Evolutionary conservation across 768 basidiomycete genomes (phyloP), one percentile per base, ranked within the genome.

Genomic region (Pleurotus giganteus): DNA sequence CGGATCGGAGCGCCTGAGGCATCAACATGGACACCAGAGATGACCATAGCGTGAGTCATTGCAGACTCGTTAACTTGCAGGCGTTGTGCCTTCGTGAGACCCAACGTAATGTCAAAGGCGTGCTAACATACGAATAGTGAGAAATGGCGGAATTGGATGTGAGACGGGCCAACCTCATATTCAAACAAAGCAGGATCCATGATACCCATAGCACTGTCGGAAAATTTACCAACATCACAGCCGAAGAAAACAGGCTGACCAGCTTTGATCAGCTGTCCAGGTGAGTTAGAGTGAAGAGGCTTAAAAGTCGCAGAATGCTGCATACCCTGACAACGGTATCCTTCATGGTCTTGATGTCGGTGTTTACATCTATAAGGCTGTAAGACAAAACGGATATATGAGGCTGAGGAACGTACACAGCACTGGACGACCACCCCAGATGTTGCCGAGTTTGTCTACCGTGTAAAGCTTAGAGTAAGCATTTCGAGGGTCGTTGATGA

Each of bases 31-130:
- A 95, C 95, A 15, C 83, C 95, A 15, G 89, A 86, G 67, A 98
- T 95, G 39, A 96, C 92, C 91, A 93, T 90, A 2, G 93, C 93
- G 67, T 98, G 95, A 1, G 94, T 98, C 94, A 97, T 96, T 28
- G 87, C 68, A 0, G 89, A 91, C 63, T 98, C 94, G 51, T 84
- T 83, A 17, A 86, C 85, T 63, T 85, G 82, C 32, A 98, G 76
- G 11, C 95, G 82, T 63, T 95, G 80, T 0, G 91, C 90, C 69
- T 98, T 98, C 62, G 82, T 85, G 63, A 97, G 77, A 5, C 83
- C 83, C 31, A 96, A 74, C 23, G 74, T 80, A 64, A 94, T 89
- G 65, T 91, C 83, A 65, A 96, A 96, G 0, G 94, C 89, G 63
- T 79, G 83, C 84, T 93, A 60, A 26, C 19, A 9, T 27, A 53